These are phyloP conservation scores for Ganoderma resinaceum DNA, from an alignment of 1,284 basidiomycete species.

Conservation along the genomic window DNA sequence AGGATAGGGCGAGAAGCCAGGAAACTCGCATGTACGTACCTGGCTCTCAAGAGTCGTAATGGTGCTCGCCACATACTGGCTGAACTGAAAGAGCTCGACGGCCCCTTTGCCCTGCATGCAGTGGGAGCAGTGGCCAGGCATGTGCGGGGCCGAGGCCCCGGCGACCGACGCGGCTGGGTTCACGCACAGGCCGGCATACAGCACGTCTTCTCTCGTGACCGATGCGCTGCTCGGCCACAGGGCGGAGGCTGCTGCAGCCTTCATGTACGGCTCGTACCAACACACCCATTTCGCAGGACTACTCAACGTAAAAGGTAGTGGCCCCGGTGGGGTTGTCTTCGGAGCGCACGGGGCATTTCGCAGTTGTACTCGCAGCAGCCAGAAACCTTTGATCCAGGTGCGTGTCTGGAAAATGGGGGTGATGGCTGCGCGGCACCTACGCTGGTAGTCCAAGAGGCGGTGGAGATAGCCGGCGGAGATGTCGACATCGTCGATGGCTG, in stretches of 20 bases:
- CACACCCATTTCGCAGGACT: background rate
- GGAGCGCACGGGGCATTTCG: background rate
- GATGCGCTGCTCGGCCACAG: background rate
- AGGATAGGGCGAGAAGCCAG: background rate
- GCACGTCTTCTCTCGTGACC: background rate
- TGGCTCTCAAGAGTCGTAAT: background rate
- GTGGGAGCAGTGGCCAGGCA: background rate
- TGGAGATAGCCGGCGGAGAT: slow-evolving; percentile 21
- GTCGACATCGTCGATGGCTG: slow-evolving; percentile 3
- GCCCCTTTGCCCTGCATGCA: background rate
- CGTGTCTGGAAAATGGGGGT: slow-evolving; percentile 10
- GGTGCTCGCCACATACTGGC: background rate
- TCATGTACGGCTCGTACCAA: background rate
- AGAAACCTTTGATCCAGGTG: background rate
- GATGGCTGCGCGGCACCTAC: slow-evolving; percentile 16
- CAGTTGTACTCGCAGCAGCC: background rate
- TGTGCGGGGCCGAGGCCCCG: no score
- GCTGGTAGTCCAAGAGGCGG: slow-evolving; percentile 28
- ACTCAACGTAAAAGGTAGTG: background rate
- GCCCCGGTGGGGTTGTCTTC: background rate
- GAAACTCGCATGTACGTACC: background rate
- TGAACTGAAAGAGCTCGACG: background rate
- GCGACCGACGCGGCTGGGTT: background rate
- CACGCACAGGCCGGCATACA: background rate
- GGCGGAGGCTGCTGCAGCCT: background rate